Evolutionary conservation across 768 basidiomycete genomes (phyloP), one percentile per base, ranked within the genome.

Genomic region (Amanita exitialis): DNA sequence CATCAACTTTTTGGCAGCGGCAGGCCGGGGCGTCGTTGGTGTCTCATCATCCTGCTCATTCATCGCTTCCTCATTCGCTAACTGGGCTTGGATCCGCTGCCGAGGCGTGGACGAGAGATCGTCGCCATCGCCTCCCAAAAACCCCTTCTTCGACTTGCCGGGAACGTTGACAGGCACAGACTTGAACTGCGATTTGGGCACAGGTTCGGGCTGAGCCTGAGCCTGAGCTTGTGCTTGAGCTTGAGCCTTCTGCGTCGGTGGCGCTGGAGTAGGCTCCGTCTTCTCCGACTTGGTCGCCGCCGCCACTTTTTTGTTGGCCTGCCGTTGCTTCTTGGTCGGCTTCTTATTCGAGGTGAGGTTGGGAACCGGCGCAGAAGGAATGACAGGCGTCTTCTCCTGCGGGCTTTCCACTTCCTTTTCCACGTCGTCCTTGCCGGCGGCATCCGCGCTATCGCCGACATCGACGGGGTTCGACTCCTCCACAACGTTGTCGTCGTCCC

Each of bases 41-140:
- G 42, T 27, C 3, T 43, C 49, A 4, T 51, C 50, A n/a, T 43
- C 35, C 12, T 44, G n/a, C 4, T 51, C 50, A 25, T 44, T 41
- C 21, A 30, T n/a, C 20, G 13, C 28, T 12, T 51, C 50, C 16
- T 27, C 50, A 16, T 35, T 36, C 7, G 42, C 43, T n/a, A 44
- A 7, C 50, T 51, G 50, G 4, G 50, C 50, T 36, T 51, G 50
- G 23, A 51, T 12, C 20, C 42, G 42, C 34, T 44, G 50, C 21
- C 42, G 27, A 25, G 50, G 50, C 20, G 50, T 51, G 9, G 50
- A 51, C 6, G 50, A 51, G n/a, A 51, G 16, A 18, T 51, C 50
- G 13, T 51, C 50, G 15, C 16, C 21, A 12, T 51, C 42, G 15
- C 10, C 30, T 30, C 30, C 41, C 28, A 42, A 8, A 21, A 34